Percentiles rank a stretch among this genome's conserved stretches.
Conservation (phyloP, 768 basidiomycete genomes). For the Lentinula sp. region DNA sequence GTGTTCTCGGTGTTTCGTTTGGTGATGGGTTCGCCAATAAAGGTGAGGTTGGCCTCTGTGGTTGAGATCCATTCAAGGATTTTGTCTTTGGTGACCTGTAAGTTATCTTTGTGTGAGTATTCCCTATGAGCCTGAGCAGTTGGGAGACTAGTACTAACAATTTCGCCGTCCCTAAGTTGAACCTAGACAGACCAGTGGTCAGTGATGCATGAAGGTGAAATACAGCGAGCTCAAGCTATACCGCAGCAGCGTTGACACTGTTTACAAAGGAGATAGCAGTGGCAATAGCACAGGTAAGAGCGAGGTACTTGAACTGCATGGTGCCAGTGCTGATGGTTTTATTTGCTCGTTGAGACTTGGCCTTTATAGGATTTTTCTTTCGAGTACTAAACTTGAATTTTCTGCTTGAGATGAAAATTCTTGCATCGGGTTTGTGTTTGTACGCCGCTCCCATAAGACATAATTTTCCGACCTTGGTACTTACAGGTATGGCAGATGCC, state of each 20-base stretch:
- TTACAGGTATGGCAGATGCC: no score
- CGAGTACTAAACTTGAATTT: no score
- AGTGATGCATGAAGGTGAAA: not conserved
- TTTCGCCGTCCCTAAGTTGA: not conserved
- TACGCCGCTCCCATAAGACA: no score
- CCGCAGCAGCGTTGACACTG: not conserved
- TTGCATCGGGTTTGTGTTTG: no score
- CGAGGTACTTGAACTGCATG: no score
- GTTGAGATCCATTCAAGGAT: constrained; percentile 13
- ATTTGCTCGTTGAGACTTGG: no score
- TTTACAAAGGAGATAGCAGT: not conserved
- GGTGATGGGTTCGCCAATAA: constrained; percentile 13
- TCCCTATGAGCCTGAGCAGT: no score
- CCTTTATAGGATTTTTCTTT: no score
- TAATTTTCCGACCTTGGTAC: no score
- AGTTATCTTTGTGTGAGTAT: not conserved
- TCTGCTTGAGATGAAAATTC: no score
- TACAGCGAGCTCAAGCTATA: not conserved
- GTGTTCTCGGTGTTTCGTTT: constrained; percentile 14
- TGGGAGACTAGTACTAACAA: not conserved
- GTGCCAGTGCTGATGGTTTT: no score
- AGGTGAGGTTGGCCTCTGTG: constrained; percentile 16
- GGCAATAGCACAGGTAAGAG: not conserved
- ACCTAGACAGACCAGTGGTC: not conserved
- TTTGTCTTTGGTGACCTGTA: constrained; percentile 2